A percentile compares a stretch with the other conserved stretches of the same genome.
Evolutionary conservation across 192 early-diverging fungal genomes (phyloP).

Genomic region (Backusella morwellensis): DNA sequence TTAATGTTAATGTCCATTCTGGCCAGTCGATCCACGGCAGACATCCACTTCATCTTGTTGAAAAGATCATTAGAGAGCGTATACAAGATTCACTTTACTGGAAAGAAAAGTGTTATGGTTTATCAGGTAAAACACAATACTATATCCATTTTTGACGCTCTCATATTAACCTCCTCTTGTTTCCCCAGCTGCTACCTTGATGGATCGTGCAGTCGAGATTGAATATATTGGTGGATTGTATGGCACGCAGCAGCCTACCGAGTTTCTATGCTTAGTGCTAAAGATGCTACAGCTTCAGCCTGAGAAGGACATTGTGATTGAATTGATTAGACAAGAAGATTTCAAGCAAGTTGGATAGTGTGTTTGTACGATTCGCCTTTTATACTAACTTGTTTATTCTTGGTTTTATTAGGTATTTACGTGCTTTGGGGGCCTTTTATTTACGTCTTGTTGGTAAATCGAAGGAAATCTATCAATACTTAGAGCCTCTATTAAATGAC

Average conservation of each 20-base stretch:
- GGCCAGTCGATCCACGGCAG: conserved; percentile 80
- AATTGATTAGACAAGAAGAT: conserved; percentile 79
- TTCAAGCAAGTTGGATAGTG: conserved; percentile 58
- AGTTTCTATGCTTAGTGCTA: conserved; percentile 85
- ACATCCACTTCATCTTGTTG: conserved; percentile 92
- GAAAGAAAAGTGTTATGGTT: conserved; percentile 96
- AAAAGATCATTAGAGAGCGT: conserved; percentile 88
- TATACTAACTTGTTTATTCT: not conserved
- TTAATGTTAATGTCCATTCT: conserved; percentile 66
- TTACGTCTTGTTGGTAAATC: conserved; percentile 77
- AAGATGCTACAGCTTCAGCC: conserved; percentile 96
- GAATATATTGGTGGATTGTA: conserved; percentile 78
- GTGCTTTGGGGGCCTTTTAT: conserved; percentile 89
- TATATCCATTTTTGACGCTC: not conserved
- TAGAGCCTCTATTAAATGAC: conserved; percentile 87
- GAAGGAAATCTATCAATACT: conserved; percentile 75
- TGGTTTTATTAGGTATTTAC: conserved; percentile 57
- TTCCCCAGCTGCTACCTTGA: conserved; percentile 70
- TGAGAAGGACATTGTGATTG: conserved; percentile 79
- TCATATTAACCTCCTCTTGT: not conserved
- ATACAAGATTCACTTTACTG: conserved; percentile 94
- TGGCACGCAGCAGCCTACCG: conserved; percentile 84
- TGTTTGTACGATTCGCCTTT: not conserved
- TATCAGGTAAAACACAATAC: conserved; percentile 58
- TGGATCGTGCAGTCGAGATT: conserved; percentile 84